phyloP scores from a whole-genome alignment of 164 flowering plant species.

The Sedum album region DNA sequence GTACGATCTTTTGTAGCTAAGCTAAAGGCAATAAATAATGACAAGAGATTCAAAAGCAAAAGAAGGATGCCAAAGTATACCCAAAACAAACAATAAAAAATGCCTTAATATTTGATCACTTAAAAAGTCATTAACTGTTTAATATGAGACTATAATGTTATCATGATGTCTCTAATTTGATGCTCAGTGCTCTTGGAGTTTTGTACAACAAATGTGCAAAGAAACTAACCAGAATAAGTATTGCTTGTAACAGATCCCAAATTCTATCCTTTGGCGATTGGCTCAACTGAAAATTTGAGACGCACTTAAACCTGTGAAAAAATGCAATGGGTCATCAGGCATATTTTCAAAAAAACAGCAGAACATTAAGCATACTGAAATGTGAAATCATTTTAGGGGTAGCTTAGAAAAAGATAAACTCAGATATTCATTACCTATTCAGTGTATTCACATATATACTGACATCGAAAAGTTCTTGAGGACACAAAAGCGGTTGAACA shows the following conservation, averaged over 20 bases:
- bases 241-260: background rate
- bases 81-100: background rate
- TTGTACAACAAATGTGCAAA: background rate
- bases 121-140: background rate
- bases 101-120: background rate
- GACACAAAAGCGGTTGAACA: background rate
- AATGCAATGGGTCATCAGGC: background rate
- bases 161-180: background rate
- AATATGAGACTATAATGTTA: background rate
- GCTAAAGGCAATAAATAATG: background rate
- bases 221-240: slow-evolving; percentile 1
- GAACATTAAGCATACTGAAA: background rate
- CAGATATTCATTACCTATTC: background rate
- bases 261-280: background rate
- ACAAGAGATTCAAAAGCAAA: background rate
- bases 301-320: background rate
- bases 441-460: background rate
- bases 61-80: background rate
- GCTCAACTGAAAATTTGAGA: too few species aligned
- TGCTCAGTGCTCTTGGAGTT: background rate
- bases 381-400: background rate
- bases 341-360: background rate
- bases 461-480: background rate
- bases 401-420: background rate
- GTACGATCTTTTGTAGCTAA: background rate